Base-by-base conservation (phyloP, 257 asterid genomes). In the Primulina tabacum region DNA sequence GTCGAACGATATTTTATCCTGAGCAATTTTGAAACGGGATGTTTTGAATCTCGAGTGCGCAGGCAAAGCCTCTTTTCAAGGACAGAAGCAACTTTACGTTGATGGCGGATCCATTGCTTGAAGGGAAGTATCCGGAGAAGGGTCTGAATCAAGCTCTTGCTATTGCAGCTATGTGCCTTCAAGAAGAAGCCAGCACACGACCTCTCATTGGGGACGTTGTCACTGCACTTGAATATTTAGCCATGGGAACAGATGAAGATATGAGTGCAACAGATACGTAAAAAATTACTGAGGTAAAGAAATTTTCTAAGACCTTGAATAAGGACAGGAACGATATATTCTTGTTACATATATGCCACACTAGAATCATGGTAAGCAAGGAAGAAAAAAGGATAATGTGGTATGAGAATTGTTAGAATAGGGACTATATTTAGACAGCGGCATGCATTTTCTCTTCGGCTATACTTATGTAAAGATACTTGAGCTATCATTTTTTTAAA, bases 161-260 rank as follows among this genome's bases (percentile, higher is more conserved):
- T 2, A 56, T 81, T 24, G 85, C 84, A 65, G 78, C 81, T n/a
- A 80, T 78, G 85, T 78, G 88, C 71, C 78, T 83, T 26, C 88
- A 83, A 76, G 88, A 80, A 3, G 85, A 83, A 73, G 79, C 81
- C 34, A 71, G 64, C 69, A 81, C 85, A 1, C 65, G 84, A 52
- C 85, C 84, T 62, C 67, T 83, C 38, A 80, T 83, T 57, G 65
- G 80, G 7, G 85, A 83, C 50, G 76, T 80, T 60, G 50, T 78
- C 56, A 83, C 74, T 50, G 88, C 85, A 59, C 80, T 83, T 9
- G 88, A 80, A 62, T 80, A 60, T 52, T 74, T 83, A 65, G 80
- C 88, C 29, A 55, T 50, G 57, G 57, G 12, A 5, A 50, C 21
- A 50, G 57, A 50, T 17, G 57, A 50, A 50, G 57, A 16, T 43